Evolutionary conservation across 2,329 filamentous ascomycete species (phyloP).

Genomic region (Epichloe gansuensis): DNA sequence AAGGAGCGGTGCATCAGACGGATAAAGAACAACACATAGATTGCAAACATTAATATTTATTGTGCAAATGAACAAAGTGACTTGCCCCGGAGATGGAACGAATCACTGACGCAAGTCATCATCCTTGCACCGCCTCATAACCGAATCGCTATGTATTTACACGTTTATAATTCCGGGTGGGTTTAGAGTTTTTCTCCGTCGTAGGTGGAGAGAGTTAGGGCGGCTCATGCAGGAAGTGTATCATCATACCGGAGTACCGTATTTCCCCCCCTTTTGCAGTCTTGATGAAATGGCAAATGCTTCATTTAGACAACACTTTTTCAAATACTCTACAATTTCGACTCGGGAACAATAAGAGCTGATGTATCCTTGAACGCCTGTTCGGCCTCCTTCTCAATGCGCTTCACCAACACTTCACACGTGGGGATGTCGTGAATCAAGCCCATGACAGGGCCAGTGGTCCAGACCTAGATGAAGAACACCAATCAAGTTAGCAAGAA

Average conservation of each 20-base stretch:
- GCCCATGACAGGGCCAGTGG: conserved; percentile 88
- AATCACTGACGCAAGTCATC: no score
- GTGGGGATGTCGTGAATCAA: conserved; percentile 74
- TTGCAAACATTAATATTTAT: background rate
- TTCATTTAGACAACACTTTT: background rate
- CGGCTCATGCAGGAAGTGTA: no score
- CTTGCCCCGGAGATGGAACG: no score
- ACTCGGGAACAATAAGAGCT: conserved; percentile 38
- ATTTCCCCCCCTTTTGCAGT: no score
- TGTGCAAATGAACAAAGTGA: background rate
- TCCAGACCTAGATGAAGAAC: conserved; percentile 61
- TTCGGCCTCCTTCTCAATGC: conserved; percentile 68
- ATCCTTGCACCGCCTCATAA: no score
- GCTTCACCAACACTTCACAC: conserved; percentile 52
- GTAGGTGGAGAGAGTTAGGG: no score
- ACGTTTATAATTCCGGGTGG: background rate
- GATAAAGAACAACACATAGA: background rate
- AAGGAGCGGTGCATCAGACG: background rate
- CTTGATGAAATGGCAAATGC: no score
- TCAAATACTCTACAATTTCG: conserved; percentile 42
- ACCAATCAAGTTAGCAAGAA: background rate
- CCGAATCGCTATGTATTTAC: no score
- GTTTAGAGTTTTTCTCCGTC: no score
- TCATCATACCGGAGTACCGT: no score
- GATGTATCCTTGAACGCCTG: conserved; percentile 48